Evolutionary conservation across 2,329 filamentous ascomycete species (phyloP).

Genomic region (Colletotrichum sp.): DNA sequence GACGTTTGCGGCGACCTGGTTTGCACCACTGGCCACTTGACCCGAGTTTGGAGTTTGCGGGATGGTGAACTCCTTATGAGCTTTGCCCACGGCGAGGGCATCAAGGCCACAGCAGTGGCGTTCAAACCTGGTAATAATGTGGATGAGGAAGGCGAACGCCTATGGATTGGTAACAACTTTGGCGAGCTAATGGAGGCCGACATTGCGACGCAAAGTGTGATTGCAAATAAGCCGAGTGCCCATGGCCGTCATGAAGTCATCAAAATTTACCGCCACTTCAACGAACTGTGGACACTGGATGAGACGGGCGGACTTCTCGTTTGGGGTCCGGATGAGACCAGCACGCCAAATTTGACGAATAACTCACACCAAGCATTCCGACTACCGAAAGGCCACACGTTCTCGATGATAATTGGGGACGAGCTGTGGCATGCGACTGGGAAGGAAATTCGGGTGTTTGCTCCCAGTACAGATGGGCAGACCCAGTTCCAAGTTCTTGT

Average conservation of each 20-base stretch:
- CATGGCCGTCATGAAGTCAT: conserved; percentile 82
- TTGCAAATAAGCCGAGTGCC: conserved; percentile 70
- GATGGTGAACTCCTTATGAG: conserved; percentile 85
- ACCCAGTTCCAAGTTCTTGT: conserved; percentile 77
- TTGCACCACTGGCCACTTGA: conserved; percentile 86
- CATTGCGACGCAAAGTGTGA: conserved; percentile 73
- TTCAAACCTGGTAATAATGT: conserved; percentile 85
- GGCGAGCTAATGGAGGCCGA: conserved; percentile 93
- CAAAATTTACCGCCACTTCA: conserved; percentile 84
- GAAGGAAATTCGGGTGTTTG: conserved; percentile 86
- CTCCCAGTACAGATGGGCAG: conserved; percentile 72
- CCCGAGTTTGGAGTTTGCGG: conserved; percentile 84
- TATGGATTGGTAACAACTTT: conserved; percentile 90
- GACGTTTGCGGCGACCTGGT: conserved; percentile 88
- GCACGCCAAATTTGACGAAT: conserved; percentile 75
- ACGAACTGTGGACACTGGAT: conserved; percentile 93
- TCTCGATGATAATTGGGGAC: conserved; percentile 85
- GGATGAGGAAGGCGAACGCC: conserved; percentile 77
- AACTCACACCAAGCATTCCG: conserved; percentile 77
- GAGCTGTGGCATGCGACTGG: conserved; percentile 88
- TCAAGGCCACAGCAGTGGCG: conserved; percentile 79
- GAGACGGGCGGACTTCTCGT: conserved; percentile 86
- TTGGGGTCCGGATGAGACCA: conserved; percentile 79
- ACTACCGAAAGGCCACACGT: conserved; percentile 81
- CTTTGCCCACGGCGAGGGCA: conserved; percentile 81